Conservation (phyloP, 2,329 filamentous ascomycete species). For the Xylariaceae sp. region DNA sequence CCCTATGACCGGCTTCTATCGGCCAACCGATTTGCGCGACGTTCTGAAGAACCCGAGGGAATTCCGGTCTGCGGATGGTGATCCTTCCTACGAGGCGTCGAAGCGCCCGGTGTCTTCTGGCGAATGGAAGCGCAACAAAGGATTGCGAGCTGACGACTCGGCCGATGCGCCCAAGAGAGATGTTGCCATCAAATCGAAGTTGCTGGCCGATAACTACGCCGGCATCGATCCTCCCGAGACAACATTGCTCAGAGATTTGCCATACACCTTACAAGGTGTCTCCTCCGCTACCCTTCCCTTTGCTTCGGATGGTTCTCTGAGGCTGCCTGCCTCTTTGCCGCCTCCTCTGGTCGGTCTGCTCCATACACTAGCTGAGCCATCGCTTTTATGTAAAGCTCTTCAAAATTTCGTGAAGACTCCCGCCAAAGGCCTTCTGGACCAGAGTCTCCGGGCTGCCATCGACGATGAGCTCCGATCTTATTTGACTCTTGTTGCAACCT, state of each 20-base stretch:
- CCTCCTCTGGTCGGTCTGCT: constrained; percentile 80
- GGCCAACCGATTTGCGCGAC: constrained; percentile 30
- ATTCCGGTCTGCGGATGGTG: constrained; percentile 21
- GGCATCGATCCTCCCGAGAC: constrained; percentile 59
- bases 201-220: constrained; percentile 52
- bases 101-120: constrained; percentile 19
- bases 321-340: constrained; percentile 72
- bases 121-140: constrained; percentile 30
- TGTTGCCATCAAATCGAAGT: constrained; percentile 52
- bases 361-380: constrained; percentile 86
- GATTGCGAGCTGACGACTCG: constrained; percentile 16
- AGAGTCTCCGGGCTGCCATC: constrained; percentile 86
- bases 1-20: constrained; percentile 20
- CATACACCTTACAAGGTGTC: constrained; percentile 87
- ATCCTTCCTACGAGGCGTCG: constrained; percentile 10
- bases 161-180: constrained; percentile 37
- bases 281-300: constrained; percentile 84
- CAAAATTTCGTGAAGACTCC: constrained; percentile 76
- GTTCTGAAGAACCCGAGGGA: constrained; percentile 29
- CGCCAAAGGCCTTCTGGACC: constrained; percentile 78
- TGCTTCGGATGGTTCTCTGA: constrained; percentile 60
- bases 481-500: constrained; percentile 79
- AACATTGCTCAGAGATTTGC: constrained; percentile 69
- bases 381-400: constrained; percentile 79
- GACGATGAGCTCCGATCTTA: constrained; percentile 82